These are phyloP conservation scores for Hyaloscypha finlandica DNA, from an alignment of 495 filamentous ascomycete genomes.

Conservation along the genomic window DNA sequence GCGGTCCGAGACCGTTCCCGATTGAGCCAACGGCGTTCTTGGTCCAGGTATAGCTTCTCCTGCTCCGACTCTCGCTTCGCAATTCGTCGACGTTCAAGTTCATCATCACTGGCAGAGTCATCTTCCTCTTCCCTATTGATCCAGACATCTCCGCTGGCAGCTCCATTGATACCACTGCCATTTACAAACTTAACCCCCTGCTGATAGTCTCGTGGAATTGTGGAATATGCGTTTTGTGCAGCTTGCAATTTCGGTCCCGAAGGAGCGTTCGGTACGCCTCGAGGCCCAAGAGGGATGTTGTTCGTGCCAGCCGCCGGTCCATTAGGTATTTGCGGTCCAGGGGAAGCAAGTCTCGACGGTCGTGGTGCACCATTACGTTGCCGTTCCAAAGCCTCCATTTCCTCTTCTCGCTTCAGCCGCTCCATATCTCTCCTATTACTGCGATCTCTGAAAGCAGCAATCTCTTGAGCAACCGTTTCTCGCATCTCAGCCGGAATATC, in stretches of 20 bases:
- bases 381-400: slow-evolving; percentile 85
- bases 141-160: slow-evolving; percentile 44
- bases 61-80: slow-evolving; percentile 71
- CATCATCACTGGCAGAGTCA: slow-evolving; percentile 82
- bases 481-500: slow-evolving; percentile 97
- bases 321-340: slow-evolving; percentile 52
- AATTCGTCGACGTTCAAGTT: slow-evolving; percentile 73
- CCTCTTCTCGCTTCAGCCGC: slow-evolving; percentile 82
- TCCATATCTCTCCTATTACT: slow-evolving; percentile 88
- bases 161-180: slow-evolving; percentile 69
- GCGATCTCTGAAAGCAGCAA: slow-evolving; percentile 88
- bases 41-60: slow-evolving; percentile 82
- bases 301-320: slow-evolving; percentile 76
- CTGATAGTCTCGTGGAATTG: slow-evolving; percentile 76
- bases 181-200: slow-evolving; percentile 88
- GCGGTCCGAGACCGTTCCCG: slow-evolving; percentile 81
- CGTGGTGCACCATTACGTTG: slow-evolving; percentile 66
- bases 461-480: slow-evolving; percentile 94
- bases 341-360: slow-evolving; percentile 69
- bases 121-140: slow-evolving; percentile 80
- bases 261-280: slow-evolving; percentile 72
- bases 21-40: slow-evolving; percentile 87
- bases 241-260: slow-evolving; percentile 61
- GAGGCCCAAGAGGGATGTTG: slow-evolving; percentile 82
- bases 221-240: slow-evolving; percentile 46